phyloP scores from a whole-genome alignment of 1,284 basidiomycete genomes.

The Austropuccinia psidii region DNA sequence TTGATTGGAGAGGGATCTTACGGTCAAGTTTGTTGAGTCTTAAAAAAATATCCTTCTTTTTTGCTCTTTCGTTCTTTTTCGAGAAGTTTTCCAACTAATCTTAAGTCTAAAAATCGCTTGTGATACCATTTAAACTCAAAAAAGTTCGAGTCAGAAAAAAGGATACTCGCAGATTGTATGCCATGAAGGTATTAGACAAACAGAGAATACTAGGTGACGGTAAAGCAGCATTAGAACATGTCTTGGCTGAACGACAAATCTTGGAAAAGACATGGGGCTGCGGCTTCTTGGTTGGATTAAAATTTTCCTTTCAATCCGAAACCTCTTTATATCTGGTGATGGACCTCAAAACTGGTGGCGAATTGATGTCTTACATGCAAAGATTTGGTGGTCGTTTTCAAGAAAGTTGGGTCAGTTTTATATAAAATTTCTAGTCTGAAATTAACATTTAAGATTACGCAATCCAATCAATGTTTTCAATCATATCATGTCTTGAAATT shows the following conservation, averaged over 20 bases:
- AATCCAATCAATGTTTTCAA: neutral
- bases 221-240: conserved; percentile 48
- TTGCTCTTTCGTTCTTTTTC: neutral
- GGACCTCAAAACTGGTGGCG: conserved; percentile 51
- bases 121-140: neutral
- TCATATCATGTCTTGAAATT: neutral
- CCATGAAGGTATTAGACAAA: conserved; percentile 50
- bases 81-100: neutral
- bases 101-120: too few relatives aligned
- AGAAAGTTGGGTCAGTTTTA: conserved; percentile 15
- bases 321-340: conserved; percentile 49
- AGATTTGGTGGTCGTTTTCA: conserved; percentile 43
- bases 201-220: conserved; percentile 38
- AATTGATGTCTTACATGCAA: conserved; percentile 48
- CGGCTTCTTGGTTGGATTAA: conserved; percentile 50
- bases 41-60: neutral
- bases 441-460: neutral
- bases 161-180: conserved; percentile 50
- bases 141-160: conserved; percentile 49
- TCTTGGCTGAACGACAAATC: conserved; percentile 49
- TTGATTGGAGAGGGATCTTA: conserved; percentile 50
- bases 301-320: conserved; percentile 49
- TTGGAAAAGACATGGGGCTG: conserved; percentile 49
- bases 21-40: conserved; percentile 47
- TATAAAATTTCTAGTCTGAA: neutral